Evolutionary conservation across 2,329 filamentous ascomycete genomes (phyloP), one percentile per base, ranked within the genome.

Genomic region (Lojkania enalia): DNA sequence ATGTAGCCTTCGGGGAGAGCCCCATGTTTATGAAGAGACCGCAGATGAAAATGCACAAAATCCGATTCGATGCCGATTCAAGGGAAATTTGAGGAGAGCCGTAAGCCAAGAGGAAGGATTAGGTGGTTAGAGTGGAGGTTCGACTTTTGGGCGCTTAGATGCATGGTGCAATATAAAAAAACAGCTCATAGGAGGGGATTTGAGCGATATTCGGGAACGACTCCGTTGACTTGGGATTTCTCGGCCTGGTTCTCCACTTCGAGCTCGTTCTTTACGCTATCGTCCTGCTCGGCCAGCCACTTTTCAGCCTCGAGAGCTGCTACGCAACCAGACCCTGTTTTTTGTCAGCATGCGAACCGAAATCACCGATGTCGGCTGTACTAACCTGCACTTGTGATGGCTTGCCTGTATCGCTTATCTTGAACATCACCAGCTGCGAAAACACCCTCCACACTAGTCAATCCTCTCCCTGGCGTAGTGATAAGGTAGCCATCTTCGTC

Each of bases 391-490:
- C 91, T 96, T 54, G 94, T 99, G 57, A 99, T 95, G 35, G 94
- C 94, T 77, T 99, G 94, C 69, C 94, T 84, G 73, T 99, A 99
- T 67, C 86, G 84, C 85, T 97, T 99, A 71, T 99, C 95, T 77
- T 99, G 94, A 7, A 99, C 95, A 69, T 99, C 94, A 54, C 94
- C 94, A 7, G 92, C 94, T 27, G 94, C 94, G 67, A 96, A 99
- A 15, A 99, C 90, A 70, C 94, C 94, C 67, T 90, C 83, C 4
- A 96, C 73, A 72, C 84, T 96, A 36, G 94, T 99, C 65, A 87
- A 79, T 47, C 90, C 90, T 35, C 90, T 92, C 44, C 94, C 95
- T 3, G 94, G 87, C 71, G 87, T 83, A 44, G 94, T 99, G 60
- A 90, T 71, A 48, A 99, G 83, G 74, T 99, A 99, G 16, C 90